These are phyloP conservation scores for Entomortierella parvispora DNA, from an alignment of 192 early-diverging fungal genomes.

Conservation along the genomic window DNA sequence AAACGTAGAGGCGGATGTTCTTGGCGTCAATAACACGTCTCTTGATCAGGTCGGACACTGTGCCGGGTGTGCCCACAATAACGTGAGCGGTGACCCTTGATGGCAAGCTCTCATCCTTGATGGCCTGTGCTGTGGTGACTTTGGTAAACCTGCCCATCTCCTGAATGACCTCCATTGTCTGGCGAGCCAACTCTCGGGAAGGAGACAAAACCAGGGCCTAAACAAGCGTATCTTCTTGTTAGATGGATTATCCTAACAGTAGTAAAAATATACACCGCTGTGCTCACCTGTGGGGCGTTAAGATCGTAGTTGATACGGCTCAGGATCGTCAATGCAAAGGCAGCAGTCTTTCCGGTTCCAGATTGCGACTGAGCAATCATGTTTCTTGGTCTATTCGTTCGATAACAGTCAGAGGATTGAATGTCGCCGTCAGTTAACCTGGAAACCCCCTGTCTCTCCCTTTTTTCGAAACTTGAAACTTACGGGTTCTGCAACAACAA, in stretches of 20 bases:
- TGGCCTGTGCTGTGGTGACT: slow-evolving; percentile 78
- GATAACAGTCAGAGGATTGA: slow-evolving; percentile 1
- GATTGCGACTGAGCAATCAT: slow-evolving; percentile 99
- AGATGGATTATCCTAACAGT: neutral
- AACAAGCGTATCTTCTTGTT: neutral
- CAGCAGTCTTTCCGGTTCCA: slow-evolving; percentile 98
- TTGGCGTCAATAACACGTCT: slow-evolving; percentile 68
- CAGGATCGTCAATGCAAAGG: slow-evolving; percentile 94
- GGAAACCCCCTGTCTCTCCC: no score
- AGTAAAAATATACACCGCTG: neutral
- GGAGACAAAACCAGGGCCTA: slow-evolving; percentile 91
- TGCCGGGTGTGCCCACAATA: slow-evolving; percentile 95
- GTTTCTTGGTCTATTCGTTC: slow-evolving; percentile 74
- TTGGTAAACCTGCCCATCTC: slow-evolving; percentile 93
- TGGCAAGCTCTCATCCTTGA: slow-evolving; percentile 72
- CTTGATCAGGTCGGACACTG: slow-evolving; percentile 80
- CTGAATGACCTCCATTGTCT: slow-evolving; percentile 91
- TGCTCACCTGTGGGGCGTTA: slow-evolving; percentile 70
- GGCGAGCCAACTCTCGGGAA: slow-evolving; percentile 92
- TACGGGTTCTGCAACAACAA: slow-evolving; percentile 85
- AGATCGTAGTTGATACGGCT: slow-evolving; percentile 80
- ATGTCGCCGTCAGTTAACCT: neutral
- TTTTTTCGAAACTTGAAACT: neutral
- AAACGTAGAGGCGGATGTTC: slow-evolving; percentile 83
- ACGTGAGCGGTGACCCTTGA: slow-evolving; percentile 78